Base-by-base conservation (phyloP, 169 alveolate genomes). In the Cryptosporidium sp. region DNA sequence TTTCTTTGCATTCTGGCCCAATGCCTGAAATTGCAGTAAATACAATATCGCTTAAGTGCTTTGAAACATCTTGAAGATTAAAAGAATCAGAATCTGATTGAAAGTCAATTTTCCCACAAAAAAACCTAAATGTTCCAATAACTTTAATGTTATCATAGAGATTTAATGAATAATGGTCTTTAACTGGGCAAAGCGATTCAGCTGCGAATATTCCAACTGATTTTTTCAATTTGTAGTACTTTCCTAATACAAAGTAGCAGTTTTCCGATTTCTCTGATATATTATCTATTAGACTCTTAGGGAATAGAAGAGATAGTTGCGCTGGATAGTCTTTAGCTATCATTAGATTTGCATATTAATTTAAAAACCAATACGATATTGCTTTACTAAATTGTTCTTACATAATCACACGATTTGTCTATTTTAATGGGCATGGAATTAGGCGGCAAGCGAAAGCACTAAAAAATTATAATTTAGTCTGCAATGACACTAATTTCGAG, bases 151-250 rank as follows among this genome's bases (percentile, higher is more conserved):
- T 29, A 29, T 58, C 72, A 16, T 23, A 53, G 44, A 53, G n/a
- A n/a, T 56, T 12, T 23, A 73, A 35, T 35, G 56, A 35, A 6
- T 60, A 35, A 8, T 56, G 56, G 4, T 16, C 48, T 1, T 35
- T 23, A 29, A 73, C 26, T 16, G 56, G 33, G 31, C 44, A 60
- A 18, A 53, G 44, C 2, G 53, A 52, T 18, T 73, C 44, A 18
- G 70, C 52, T 18, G 80, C 73, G 29, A 80, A 65, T 44, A 80
- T 65, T 33, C 73, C 89, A 23, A 62, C 89, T 18, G 61, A 61
- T 12, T 23, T 67, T 12, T 44, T 33, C 75, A 61, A 62, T n/a
- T 23, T 26, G 23, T 42, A 3, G 35, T 37, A 80, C n/a, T 80
- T 62, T 18, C 89, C 89, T 3, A 73, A 39, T 48, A 73, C n/a